Evolutionary conservation across 2,329 filamentous ascomycete species (phyloP), one percentile per base, ranked within the genome.

Genomic region (Blastomyces silverae): DNA sequence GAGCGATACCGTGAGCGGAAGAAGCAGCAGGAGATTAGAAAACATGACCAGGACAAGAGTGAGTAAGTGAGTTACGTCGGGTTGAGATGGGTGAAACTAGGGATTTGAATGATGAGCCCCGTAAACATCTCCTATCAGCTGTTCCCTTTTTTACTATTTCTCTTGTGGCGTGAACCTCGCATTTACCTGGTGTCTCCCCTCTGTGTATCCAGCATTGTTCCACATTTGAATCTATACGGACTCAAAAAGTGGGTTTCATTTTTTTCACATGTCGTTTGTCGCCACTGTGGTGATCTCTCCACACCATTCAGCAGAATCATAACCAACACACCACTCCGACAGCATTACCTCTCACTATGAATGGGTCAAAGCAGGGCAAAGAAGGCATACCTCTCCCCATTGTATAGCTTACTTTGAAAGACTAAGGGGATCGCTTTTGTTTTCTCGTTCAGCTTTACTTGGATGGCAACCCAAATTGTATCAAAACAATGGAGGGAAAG

Each of bases 1-100:
- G 63, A 72, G 28, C 67, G 70, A 15, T 39, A 66, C 22, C 70
- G 67, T 37, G 67, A 68, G 3, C 67, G 71, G 15, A 70, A 70
- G 58, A 66, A 67, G 74, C 68, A 65, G 71, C 31, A 71, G 65
- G 64, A 69, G 46, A 25, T 65, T 66, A 57, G 69, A 68, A n/a
- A 68, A 68, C 66, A 64, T 64, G 50, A 64, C 62, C n/a, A 71
- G 70, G 66, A 61, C 61, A 68, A 42, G 67, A 65, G 57, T 53
- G 55, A 52, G n/a, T 60, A 31, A 64, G 53, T 37, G 44, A 50
- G 28, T 25, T 56, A 22, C 11, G 50, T 22, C 11, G 28, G 13
- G 57, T 28, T 34, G 39, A 48, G 22, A 11, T 28, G 20, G 11
- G 22, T 52, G 48, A 52, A 15, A 13, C 17, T 61, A 22, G 22